phyloP scores from a whole-genome alignment of 257 asterid genomes.

The Petrea volubilis region DNA sequence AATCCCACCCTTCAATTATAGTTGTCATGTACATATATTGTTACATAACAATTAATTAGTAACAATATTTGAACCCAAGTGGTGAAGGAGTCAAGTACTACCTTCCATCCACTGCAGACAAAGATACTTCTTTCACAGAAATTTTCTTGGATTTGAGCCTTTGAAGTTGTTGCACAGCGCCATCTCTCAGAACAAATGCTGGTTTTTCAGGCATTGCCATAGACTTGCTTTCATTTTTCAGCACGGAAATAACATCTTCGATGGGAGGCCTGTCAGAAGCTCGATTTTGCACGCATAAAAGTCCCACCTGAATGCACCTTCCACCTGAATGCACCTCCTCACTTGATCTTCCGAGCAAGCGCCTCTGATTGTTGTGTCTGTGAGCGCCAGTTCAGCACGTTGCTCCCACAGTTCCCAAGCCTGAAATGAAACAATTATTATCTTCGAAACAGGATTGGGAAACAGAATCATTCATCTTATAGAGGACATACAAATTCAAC shows the following conservation, averaged over 20 bases:
- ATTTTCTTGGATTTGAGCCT: not conserved
- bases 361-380: constrained; percentile 29
- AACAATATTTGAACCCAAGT: too few relatives aligned
- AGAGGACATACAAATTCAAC: constrained; percentile 39
- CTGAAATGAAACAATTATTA: constrained; percentile 16
- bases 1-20: too few relatives aligned
- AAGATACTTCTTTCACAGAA: not conserved
- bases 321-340: constrained; percentile 30
- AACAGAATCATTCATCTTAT: not conserved
- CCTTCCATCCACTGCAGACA: constrained; percentile 12
- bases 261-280: constrained; percentile 39
- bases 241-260: constrained; percentile 38
- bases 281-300: constrained; percentile 38
- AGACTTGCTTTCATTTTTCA: constrained; percentile 25
- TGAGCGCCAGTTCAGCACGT: constrained; percentile 24
- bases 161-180: not conserved
- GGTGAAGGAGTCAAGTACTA: too few relatives aligned
- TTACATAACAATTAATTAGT: too few relatives aligned
- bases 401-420: constrained; percentile 48
- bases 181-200: constrained; percentile 28
- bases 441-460: not conserved
- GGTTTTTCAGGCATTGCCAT: constrained; percentile 34
- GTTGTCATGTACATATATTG: too few relatives aligned
- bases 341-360: constrained; percentile 14
- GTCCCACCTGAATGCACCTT: constrained; percentile 40